Conservation (phyloP, 2,329 filamentous ascomycete genomes). For the Hypoxylon sp. region DNA sequence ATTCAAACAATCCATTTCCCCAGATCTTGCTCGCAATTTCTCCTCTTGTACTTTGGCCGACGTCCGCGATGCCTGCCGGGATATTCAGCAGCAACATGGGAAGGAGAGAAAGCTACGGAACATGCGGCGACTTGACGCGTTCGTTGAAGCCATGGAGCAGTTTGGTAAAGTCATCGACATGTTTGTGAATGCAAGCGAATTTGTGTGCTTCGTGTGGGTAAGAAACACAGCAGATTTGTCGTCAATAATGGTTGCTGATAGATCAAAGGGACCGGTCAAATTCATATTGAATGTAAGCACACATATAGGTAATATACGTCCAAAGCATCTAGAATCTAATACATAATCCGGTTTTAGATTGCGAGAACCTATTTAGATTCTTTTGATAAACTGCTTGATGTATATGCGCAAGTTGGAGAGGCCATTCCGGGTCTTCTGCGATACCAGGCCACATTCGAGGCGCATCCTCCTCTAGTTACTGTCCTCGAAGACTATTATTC, state of each 20-base stretch:
- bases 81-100: background rate
- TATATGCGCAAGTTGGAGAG: constrained; percentile 3
- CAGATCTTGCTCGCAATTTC: background rate
- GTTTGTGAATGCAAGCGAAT: background rate
- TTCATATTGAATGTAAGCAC: background rate
- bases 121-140: background rate
- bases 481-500: constrained; percentile 23
- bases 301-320: background rate
- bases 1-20: background rate
- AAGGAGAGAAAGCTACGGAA: background rate
- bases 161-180: constrained; percentile 1
- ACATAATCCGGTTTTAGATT: background rate
- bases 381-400: constrained; percentile 12
- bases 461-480: constrained; percentile 1
- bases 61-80: background rate
- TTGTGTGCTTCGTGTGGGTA: constrained; percentile 1
- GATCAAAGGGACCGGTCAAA: background rate
- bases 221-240: background rate
- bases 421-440: constrained; percentile 5
- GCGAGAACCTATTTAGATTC: constrained; percentile 8
- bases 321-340: background rate
- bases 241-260: background rate
- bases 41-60: background rate
- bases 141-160: constrained; percentile 2
- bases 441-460: constrained; percentile 4